Evolutionary conservation across 805 yeast species (phyloP), one percentile per base, ranked within the genome.

Genomic region (Candida manassasensis): DNA sequence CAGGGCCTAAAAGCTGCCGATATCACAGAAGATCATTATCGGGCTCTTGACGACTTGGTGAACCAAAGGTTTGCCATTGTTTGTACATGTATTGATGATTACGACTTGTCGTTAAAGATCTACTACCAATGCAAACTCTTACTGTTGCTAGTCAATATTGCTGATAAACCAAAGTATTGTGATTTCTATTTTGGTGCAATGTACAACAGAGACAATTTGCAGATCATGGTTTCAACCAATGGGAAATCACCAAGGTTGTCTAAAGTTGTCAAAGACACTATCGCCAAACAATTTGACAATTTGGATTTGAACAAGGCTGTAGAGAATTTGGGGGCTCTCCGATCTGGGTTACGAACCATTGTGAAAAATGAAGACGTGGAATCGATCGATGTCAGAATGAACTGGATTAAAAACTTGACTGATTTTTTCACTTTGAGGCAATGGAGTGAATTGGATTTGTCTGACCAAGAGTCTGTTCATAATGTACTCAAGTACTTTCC

Each of bases 131-230:
- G 69, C 41, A 61, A 69, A 43, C 47, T 55, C 33, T 47, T 64
- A 29, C 59, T 77, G 38, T 44, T 86, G 54, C 75, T 77, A 17
- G 86, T 83, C 16, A 85, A 85, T 50, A 80, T 84, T 26, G 95
- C 95, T 1, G 95, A 85, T 54, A 82, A 82, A 42, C 94, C 95
- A 3, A 72, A 74, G n/a, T 62, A 77, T 40, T 85, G 95, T 61
- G 95, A 85, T 56, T 85, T 84, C 57, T 85, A 84, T 61, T 85
- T 85, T 55, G 95, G 95, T 1, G 75, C 89, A 16, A 78, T 81
- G 63, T 78, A 75, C 54, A 70, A 84, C 49, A 75, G 74, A 43
- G 93, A 89, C 11, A 75, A 79, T 11, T 61, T 85, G 33, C 93
- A 84, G 52, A 70, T 85, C 25, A 80, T 85, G 89, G 81, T 85